Evolutionary conservation across 345 rosid species (phyloP), one percentile per base, ranked within the genome.

Genomic region (Noccaea caerulescens): DNA sequence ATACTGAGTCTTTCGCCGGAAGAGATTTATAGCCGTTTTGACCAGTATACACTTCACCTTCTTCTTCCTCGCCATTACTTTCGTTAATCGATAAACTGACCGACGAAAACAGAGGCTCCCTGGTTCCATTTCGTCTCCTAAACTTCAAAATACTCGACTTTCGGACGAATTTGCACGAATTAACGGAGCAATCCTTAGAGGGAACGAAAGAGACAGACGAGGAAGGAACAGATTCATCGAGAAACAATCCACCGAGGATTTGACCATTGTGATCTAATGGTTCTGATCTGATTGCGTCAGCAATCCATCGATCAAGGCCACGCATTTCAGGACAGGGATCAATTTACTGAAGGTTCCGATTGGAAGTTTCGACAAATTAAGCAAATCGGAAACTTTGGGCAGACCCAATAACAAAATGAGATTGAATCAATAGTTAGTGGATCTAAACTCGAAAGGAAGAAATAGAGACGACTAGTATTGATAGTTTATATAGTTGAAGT

Each of bases 41-140:
- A 37, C 79, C 27, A 56, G 50, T 63, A 63, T 50, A 71, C 62
- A 71, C 68, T 65, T 82, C 91, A 49, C 80, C 77, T 45, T 67
- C 86, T 69, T 41, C 78, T 54, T 85, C 87, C 12, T 79, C 88
- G 6, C 73, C 81, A 14, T 68, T 78, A 27, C 71, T 72, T 39
- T 71, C 88, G 69, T 83, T 89, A 10, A 83, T 72, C 10, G 97
- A 87, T 80, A 93, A 80, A 53, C 97, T 84, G 51, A 87, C 87
- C 0, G 97, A 88, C 44, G 83, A 45, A 73, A 93, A 93, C 62
- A 90, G 83, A 60, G 80, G 58, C 9, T 76, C 76, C 10, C 37
- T 68, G 51, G 58, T 43, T 0, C 78, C 60, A 4, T 58, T 58
- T 34, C 78, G 67, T 73, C 66, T 76, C 82, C 76, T 68, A 25